These are phyloP conservation scores for Batkoa obscura DNA, from an alignment of 371 early-diverging fungal genomes.

Conservation along the genomic window DNA sequence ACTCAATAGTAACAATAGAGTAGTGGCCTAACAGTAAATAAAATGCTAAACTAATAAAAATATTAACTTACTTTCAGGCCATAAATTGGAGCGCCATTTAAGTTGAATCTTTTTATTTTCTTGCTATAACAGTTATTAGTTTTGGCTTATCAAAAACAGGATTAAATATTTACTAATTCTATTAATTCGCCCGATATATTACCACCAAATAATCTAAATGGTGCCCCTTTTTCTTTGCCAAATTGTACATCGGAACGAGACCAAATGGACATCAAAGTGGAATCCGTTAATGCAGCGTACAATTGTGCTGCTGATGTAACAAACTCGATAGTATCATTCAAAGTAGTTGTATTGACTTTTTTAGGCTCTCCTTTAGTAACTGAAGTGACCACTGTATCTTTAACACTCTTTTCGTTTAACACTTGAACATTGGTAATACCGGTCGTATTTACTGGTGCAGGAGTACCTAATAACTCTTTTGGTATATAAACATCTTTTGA, in stretches of 20 bases:
- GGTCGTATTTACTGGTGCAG: constrained; percentile 8
- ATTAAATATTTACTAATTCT: constrained; percentile 27
- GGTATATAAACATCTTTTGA: constrained; percentile 78
- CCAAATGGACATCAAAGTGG: constrained; percentile 58
- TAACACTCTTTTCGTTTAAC: neutral
- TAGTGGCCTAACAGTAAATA: constrained; percentile 30
- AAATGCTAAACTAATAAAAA: neutral
- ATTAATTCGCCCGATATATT: constrained; percentile 67
- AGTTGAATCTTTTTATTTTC: constrained; percentile 59
- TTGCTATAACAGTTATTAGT: constrained; percentile 11
- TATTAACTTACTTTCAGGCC: constrained; percentile 45
- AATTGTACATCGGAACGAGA: constrained; percentile 43
- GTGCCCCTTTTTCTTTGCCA: constrained; percentile 26
- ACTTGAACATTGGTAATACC: constrained; percentile 6
- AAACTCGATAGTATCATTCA: constrained; percentile 62
- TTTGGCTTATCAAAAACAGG: no score
- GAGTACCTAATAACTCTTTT: constrained; percentile 19
- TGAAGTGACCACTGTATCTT: constrained; percentile 11
- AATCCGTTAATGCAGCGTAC: constrained; percentile 56
- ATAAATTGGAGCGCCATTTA: constrained; percentile 65
- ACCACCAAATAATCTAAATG: constrained; percentile 65
- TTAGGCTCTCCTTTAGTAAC: constrained; percentile 6
- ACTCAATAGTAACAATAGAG: constrained; percentile 55
- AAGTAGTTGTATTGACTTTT: constrained; percentile 35
- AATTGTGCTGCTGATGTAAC: constrained; percentile 71